A percentile compares a stretch with the other conserved stretches of the same genome.
These are phyloP conservation scores for Arthroderma sp. DNA, from an alignment of 2,329 filamentous ascomycete species.

Conservation along the genomic window DNA sequence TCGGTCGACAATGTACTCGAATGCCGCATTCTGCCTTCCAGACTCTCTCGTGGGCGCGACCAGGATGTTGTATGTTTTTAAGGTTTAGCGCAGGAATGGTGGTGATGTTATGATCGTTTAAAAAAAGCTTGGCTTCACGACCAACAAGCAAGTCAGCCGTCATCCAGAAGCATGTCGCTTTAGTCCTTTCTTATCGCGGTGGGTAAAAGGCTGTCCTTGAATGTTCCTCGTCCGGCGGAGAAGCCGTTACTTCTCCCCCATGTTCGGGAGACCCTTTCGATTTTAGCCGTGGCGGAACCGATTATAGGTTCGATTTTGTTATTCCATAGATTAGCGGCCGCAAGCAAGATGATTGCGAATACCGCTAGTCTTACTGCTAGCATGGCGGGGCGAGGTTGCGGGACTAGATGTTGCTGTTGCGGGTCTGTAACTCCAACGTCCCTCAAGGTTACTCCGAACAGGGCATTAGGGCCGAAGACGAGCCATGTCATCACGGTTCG, in stretches of 20 bases:
- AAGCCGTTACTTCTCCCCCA: conserved; percentile 7
- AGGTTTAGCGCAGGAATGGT: too few relatives aligned
- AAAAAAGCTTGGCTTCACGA: too few relatives aligned
- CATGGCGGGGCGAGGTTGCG: conserved; percentile 25
- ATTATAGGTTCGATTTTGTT: conserved; percentile 42
- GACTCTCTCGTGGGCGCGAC: too few relatives aligned
- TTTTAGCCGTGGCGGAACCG: conserved; percentile 14
- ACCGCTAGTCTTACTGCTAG: conserved; percentile 30
- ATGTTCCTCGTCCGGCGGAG: background rate
- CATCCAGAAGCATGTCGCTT: background rate
- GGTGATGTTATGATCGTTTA: too few relatives aligned
- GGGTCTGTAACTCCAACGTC: background rate
- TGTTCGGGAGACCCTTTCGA: conserved; percentile 16
- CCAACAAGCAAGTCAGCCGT: too few relatives aligned
- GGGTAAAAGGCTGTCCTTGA: conserved; percentile 1
- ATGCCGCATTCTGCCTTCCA: too few relatives aligned
- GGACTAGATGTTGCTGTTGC: conserved; percentile 13
- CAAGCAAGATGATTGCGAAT: conserved; percentile 38
- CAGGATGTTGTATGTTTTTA: too few relatives aligned
- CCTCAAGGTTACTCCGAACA: conserved; percentile 8
- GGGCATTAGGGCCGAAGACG: conserved; percentile 35
- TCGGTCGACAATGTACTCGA: too few relatives aligned
- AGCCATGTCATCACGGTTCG: conserved; percentile 49
- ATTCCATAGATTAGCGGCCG: conserved; percentile 39
- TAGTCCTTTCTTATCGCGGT: background rate